Percentiles rank a stretch among this genome's conserved stretches.
phyloP scores from a whole-genome alignment of 2,329 filamentous ascomycete species.

The Botrytis hyacinthi region DNA sequence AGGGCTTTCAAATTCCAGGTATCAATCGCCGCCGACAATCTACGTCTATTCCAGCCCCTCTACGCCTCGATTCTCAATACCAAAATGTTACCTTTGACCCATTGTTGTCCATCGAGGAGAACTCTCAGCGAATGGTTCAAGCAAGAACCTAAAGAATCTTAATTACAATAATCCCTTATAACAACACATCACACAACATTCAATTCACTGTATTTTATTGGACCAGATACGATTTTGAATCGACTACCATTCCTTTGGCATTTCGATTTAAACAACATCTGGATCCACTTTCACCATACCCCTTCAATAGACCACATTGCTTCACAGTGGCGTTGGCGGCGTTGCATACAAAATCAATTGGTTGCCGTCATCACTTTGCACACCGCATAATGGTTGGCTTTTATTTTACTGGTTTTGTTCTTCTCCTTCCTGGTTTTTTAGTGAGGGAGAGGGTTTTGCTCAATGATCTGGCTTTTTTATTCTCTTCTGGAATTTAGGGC shows the following conservation, averaged over 20 bases:
- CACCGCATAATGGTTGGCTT: slow-evolving; percentile 20
- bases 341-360: slow-evolving; percentile 26
- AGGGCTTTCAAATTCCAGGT: slow-evolving; percentile 51
- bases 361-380: slow-evolving; percentile 22
- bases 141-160: slow-evolving; percentile 29
- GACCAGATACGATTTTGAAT: slow-evolving; percentile 30
- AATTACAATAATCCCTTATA: neutral
- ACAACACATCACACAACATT: slow-evolving; percentile 24
- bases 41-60: slow-evolving; percentile 12
- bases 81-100: slow-evolving; percentile 12
- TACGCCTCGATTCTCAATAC: slow-evolving; percentile 7
- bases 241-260: slow-evolving; percentile 30
- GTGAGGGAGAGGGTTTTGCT: slow-evolving; percentile 16
- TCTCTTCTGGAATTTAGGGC: slow-evolving; percentile 11
- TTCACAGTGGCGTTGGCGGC: slow-evolving; percentile 25
- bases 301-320: slow-evolving; percentile 29
- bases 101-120: slow-evolving; percentile 20
- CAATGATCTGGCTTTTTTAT: slow-evolving; percentile 7
- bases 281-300: slow-evolving; percentile 28
- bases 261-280: slow-evolving; percentile 30
- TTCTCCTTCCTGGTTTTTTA: slow-evolving; percentile 10
- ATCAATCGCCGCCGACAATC: slow-evolving; percentile 17
- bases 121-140: slow-evolving; percentile 35
- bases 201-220: slow-evolving; percentile 39
- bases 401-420: slow-evolving; percentile 16